A percentile compares a stretch with the other conserved stretches of the same genome.
phyloP scores from a whole-genome alignment of 2,329 filamentous ascomycete genomes.

The Nannizziopsis barbatae region DNA sequence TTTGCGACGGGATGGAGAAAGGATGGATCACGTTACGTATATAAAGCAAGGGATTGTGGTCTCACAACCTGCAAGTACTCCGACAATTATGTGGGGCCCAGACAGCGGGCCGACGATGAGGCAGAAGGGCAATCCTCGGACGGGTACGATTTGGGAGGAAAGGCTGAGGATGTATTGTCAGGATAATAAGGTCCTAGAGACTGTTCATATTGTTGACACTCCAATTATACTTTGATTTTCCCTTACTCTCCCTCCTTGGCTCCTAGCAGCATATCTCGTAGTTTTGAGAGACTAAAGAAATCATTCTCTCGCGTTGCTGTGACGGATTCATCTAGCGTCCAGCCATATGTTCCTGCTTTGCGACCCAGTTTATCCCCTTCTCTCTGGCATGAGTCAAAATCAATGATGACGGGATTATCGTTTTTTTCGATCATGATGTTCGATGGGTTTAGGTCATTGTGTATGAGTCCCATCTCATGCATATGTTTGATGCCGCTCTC shows the following conservation, averaged over 20 bases:
- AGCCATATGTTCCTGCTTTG: constrained; percentile 2
- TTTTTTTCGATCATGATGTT: constrained; percentile 1
- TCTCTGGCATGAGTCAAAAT: constrained; percentile 4
- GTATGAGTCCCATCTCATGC: constrained; percentile 3
- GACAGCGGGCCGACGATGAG: no score
- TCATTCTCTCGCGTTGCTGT: constrained; percentile 2
- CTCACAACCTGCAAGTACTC: no score
- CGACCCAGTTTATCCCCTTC: constrained; percentile 2
- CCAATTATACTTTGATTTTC: background rate
- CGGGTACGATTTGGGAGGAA: background rate
- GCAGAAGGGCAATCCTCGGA: no score
- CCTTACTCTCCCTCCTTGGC: background rate
- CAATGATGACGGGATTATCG: constrained; percentile 3
- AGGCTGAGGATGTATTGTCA: background rate
- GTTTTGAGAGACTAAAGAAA: constrained; percentile 3
- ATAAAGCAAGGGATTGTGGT: no score
- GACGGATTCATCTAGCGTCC: background rate
- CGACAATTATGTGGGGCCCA: no score
- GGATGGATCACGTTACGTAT: no score
- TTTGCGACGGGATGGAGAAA: no score
- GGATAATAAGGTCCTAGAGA: background rate
- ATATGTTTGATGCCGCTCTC: constrained; percentile 2
- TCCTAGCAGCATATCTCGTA: constrained; percentile 1
- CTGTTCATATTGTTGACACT: background rate
- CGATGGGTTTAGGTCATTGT: constrained; percentile 4